Evolutionary conservation across 345 rosid genomes (phyloP).

Genomic region (Boechera stricta): DNA sequence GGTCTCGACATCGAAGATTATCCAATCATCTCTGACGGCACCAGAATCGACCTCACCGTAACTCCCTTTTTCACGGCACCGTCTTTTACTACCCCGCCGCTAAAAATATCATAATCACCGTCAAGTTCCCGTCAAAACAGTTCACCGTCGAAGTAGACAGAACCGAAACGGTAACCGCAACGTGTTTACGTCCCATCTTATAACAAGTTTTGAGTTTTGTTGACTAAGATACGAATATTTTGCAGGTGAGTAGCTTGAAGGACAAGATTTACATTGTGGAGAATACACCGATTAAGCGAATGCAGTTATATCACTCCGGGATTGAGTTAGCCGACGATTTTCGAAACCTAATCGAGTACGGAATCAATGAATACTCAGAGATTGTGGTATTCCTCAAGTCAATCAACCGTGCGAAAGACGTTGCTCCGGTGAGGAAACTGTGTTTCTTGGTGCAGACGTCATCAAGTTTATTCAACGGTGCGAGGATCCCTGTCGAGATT

Average conservation of each 20-base stretch:
- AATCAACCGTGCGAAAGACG: slow-evolving; percentile 48
- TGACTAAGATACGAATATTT: slow-evolving; percentile 18
- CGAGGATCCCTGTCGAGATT: slow-evolving; percentile 68
- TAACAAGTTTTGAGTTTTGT: not conserved
- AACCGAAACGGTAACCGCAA: slow-evolving; percentile 65
- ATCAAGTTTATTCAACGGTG: slow-evolving; percentile 71
- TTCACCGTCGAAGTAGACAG: slow-evolving; percentile 61
- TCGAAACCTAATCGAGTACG: slow-evolving; percentile 69
- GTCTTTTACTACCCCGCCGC: slow-evolving; percentile 16
- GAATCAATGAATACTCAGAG: slow-evolving; percentile 64
- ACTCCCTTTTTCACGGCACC: slow-evolving; percentile 41
- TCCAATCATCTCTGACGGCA: slow-evolving; percentile 71
- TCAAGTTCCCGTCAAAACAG: slow-evolving; percentile 63
- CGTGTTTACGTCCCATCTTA: not conserved
- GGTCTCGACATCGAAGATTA: slow-evolving; percentile 94
- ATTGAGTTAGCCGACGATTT: slow-evolving; percentile 73
- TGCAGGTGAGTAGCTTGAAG: slow-evolving; percentile 64
- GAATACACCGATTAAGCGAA: slow-evolving; percentile 63
- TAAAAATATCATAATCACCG: slow-evolving; percentile 47
- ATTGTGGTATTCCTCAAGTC: slow-evolving; percentile 64
- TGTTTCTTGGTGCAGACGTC: slow-evolving; percentile 70
- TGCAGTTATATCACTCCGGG: slow-evolving; percentile 68
- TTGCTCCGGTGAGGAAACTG: slow-evolving; percentile 51
- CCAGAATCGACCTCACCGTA: slow-evolving; percentile 69
- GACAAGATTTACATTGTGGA: slow-evolving; percentile 80